Percentiles rank a stretch among this genome's conserved stretches.
Conservation (phyloP, 441 rosid species). For the Adansonia grandidieri region DNA sequence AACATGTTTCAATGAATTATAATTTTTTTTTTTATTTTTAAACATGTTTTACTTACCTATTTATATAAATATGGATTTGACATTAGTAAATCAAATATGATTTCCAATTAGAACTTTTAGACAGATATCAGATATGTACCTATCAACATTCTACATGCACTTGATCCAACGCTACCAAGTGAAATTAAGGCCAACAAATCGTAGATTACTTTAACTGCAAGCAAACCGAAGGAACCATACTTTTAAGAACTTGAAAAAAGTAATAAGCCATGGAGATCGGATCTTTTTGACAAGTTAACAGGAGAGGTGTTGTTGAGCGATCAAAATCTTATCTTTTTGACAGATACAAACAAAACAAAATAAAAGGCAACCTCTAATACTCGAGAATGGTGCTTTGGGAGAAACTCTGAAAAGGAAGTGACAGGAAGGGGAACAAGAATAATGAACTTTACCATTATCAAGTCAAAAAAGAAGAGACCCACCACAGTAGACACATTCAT, state of each 20-base stretch:
- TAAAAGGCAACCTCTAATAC: too few species aligned
- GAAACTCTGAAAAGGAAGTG: slow-evolving; percentile 19
- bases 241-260: slow-evolving; percentile 17
- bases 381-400: too few species aligned
- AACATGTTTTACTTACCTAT: too few species aligned
- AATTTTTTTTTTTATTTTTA: too few species aligned
- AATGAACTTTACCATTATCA: slow-evolving; percentile 44
- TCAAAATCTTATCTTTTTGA: slow-evolving; percentile 29
- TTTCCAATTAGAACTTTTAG: too few species aligned
- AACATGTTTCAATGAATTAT: too few species aligned
- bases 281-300: slow-evolving; percentile 38
- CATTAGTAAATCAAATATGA: too few species aligned
- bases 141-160: too few species aligned
- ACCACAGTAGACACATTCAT: slow-evolving; percentile 54
- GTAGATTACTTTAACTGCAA: slow-evolving; percentile 20
- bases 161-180: too few species aligned
- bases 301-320: slow-evolving; percentile 27
- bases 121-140: too few species aligned
- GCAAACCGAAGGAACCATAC: background rate
- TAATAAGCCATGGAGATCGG: background rate
- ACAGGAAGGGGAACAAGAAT: slow-evolving; percentile 44
- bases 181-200: background rate
- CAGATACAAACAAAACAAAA: background rate
- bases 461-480: slow-evolving; percentile 66
- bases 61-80: too few species aligned